These are phyloP conservation scores for Trifolium subterraneum DNA, from an alignment of 306 rosid genomes.

Conservation along the genomic window DNA sequence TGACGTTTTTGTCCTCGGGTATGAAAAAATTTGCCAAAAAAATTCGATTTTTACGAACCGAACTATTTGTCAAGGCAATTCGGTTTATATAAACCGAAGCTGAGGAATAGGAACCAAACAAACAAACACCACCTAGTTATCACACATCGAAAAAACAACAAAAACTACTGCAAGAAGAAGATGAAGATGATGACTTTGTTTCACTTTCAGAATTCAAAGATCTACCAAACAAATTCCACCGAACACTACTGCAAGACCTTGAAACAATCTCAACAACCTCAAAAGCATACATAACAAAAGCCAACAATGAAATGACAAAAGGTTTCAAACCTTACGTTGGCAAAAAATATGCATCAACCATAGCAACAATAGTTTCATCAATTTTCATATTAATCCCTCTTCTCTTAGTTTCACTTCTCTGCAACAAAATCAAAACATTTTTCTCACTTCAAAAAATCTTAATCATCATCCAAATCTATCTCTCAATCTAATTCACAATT, in stretches of 20 bases:
- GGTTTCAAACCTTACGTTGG: conserved; percentile 88
- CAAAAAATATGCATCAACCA: conserved; percentile 75
- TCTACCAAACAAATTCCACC: conserved; percentile 67
- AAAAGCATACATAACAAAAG: conserved; percentile 65
- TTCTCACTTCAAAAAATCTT: conserved; percentile 85
- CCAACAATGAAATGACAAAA: conserved; percentile 71
- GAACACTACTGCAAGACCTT: conserved; percentile 73
- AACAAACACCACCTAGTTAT: conserved; percentile 57
- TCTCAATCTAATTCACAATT: conserved; percentile 83
- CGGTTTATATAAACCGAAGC: no score
- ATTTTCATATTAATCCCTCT: conserved; percentile 74
- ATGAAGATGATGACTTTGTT: conserved; percentile 61
- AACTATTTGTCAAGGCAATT: no score
- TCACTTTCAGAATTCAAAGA: conserved; percentile 68
- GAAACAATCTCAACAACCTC: conserved; percentile 78
- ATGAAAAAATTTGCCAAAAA: no score
- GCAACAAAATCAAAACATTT: conserved; percentile 74
- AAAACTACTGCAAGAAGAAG: conserved; percentile 40
- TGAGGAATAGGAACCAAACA: no score
- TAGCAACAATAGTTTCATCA: conserved; percentile 61
- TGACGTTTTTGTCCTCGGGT: no score
- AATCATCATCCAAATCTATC: conserved; percentile 84
- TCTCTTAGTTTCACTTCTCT: conserved; percentile 78
- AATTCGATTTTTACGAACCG: no score
- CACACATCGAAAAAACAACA: conserved; percentile 45